Percentiles rank a stretch among this genome's conserved stretches.
phyloP scores from a whole-genome alignment of 495 filamentous ascomycete species.

The Lepidopterella palustris region DNA sequence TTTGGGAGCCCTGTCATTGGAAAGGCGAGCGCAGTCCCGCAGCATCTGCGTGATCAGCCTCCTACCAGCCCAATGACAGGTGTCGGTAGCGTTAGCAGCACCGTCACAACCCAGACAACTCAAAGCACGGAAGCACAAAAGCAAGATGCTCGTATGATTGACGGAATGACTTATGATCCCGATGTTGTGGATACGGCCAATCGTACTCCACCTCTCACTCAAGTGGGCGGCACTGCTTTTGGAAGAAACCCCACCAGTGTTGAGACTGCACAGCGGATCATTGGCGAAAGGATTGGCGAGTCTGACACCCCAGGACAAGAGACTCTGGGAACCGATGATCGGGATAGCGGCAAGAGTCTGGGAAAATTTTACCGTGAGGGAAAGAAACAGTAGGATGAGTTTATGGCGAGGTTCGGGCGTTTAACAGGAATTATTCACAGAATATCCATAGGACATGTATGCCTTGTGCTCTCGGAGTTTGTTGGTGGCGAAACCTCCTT shows the following conservation, averaged over 20 bases:
- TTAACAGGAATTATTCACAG: background rate
- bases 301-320: constrained; percentile 26
- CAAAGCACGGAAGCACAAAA: constrained; percentile 20
- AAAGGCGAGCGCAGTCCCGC: constrained; percentile 20
- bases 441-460: background rate
- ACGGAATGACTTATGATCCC: constrained; percentile 38
- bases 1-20: constrained; percentile 29
- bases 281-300: constrained; percentile 44
- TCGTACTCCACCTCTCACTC: constrained; percentile 29
- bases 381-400: background rate
- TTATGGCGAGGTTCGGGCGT: background rate
- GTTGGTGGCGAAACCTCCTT: background rate
- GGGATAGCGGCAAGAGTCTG: constrained; percentile 31
- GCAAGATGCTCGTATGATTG: constrained; percentile 36
- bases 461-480: background rate
- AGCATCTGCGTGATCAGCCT: constrained; percentile 16
- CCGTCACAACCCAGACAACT: constrained; percentile 8
- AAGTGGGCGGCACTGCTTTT: constrained; percentile 9
- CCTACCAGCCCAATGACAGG: constrained; percentile 15
- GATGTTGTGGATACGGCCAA: constrained; percentile 33
- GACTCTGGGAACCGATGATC: constrained; percentile 31
- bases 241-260: constrained; percentile 28
- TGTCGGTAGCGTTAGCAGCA: constrained; percentile 14
- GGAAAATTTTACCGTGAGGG: constrained; percentile 52
- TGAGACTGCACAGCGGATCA: constrained; percentile 49